Evolutionary conservation across 192 early-diverging fungal genomes (phyloP), one percentile per base, ranked within the genome.

Genomic region (Coemansia umbellata): DNA sequence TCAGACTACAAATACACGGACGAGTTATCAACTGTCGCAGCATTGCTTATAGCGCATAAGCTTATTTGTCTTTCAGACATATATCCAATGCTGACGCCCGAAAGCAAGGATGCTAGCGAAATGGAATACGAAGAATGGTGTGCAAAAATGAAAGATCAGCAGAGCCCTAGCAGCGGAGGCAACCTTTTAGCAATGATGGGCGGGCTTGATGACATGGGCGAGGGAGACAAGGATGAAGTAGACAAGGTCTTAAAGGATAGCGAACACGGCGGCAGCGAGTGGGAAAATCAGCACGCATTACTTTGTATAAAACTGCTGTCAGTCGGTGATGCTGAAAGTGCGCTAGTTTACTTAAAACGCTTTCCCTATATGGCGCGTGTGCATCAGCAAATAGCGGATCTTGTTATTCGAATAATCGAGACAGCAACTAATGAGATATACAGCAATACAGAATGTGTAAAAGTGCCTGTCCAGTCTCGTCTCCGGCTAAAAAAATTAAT

Each of bases 21-120:
- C n/a, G 74, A 77, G 40, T 50, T 77, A 47, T 37, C 50, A 14
- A 66, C 66, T 2, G 48, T 77, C 17, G 66, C 74, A 4, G 74
- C 66, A 26, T 55, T 69, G 54, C 53, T 77, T 24, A 60, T 77
- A n/a, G 17, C 61, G 4, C 66, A 69, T 32, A 50, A 55, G 30
- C 22, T 77, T 27, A 55, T 77, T 15, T 36, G 52, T 0, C 55
- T 77, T 18, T 32, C 52, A 8, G 74, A 69, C 15, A 31, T 77
- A 1, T 69, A 66, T 37, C 35, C 66, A 17, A 60, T 63, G 61
- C 36, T 77, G 19, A 22, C 39, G 4, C 74, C 74, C 10, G 47
- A 37, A 2, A 32, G 27, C 0, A 35, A 23, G 18, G 58, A 66
- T 9, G 55, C 40, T 5, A 50, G 54, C 8, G 28, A 45, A 17